phyloP scores from a whole-genome alignment of 2,329 filamentous ascomycete species.

The Monosporascus sp. region DNA sequence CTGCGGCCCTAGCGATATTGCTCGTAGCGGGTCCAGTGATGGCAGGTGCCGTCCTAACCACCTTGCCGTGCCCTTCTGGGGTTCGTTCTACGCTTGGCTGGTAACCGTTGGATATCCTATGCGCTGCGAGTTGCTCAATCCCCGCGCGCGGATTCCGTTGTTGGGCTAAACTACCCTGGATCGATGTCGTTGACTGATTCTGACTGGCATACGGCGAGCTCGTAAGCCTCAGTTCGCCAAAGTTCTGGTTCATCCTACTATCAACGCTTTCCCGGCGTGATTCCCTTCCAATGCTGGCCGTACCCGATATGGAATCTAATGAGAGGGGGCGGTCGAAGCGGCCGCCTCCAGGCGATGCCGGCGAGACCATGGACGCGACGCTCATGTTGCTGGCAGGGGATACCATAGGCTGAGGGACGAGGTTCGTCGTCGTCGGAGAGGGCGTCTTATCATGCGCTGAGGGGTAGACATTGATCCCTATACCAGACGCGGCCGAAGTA shows the following conservation, averaged over 20 bases:
- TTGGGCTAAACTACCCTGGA: slow-evolving; percentile 65
- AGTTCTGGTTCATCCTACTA: slow-evolving; percentile 68
- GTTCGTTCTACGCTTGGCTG: slow-evolving; percentile 55
- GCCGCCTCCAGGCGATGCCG: slow-evolving; percentile 43
- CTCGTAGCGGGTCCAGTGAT: slow-evolving; percentile 66
- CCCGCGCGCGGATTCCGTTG: slow-evolving; percentile 55
- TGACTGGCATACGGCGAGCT: slow-evolving; percentile 70
- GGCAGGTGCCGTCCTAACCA: slow-evolving; percentile 63
- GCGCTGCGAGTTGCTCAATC: slow-evolving; percentile 47
- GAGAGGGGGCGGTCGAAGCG: slow-evolving; percentile 41
- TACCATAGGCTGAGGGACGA: slow-evolving; percentile 46
- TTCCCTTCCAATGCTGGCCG: slow-evolving; percentile 36
- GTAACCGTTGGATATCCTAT: slow-evolving; percentile 61
- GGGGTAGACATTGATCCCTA: slow-evolving; percentile 41
- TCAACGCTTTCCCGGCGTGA: slow-evolving; percentile 74
- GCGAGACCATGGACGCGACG: slow-evolving; percentile 61
- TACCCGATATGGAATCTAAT: slow-evolving; percentile 32
- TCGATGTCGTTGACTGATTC: slow-evolving; percentile 70
- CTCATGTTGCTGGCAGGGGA: slow-evolving; percentile 61
- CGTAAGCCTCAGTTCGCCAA: slow-evolving; percentile 64
- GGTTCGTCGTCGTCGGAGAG: slow-evolving; percentile 50
- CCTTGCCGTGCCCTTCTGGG: slow-evolving; percentile 46
- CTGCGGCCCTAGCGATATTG: slow-evolving; percentile 64
- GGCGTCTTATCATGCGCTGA: slow-evolving; percentile 56
- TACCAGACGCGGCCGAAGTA: slow-evolving; percentile 41